A percentile compares a stretch with the other conserved stretches of the same genome.
phyloP scores from a whole-genome alignment of 805 yeast species.

The Wilhelminamyces savonicus region DNA sequence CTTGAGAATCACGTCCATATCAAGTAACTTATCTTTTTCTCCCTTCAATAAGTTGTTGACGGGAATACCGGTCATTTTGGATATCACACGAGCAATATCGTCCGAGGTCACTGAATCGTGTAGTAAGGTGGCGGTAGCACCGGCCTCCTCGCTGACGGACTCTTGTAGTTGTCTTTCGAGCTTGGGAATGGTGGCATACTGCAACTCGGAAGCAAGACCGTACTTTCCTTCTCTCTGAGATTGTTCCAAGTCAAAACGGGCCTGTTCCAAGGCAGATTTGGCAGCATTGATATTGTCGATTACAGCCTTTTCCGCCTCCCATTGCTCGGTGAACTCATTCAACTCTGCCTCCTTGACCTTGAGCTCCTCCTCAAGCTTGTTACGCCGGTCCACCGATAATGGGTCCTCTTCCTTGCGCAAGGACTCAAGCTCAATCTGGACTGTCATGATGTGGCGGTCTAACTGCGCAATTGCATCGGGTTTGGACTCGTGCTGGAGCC shows the following conservation, averaged over 20 bases:
- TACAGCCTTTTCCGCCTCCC: conserved; percentile 79
- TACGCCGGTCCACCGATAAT: conserved; percentile 70
- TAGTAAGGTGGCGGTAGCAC: conserved; percentile 34
- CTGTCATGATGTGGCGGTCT: conserved; percentile 86
- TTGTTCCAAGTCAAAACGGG: conserved; percentile 74
- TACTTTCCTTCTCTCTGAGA: conserved; percentile 82
- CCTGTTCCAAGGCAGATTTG: conserved; percentile 77
- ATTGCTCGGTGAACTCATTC: conserved; percentile 64
- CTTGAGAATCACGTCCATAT: conserved; percentile 77
- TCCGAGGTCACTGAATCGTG: conserved; percentile 94
- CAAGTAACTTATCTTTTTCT: conserved; percentile 83
- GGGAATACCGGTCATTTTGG: conserved; percentile 95
- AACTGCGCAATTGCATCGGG: conserved; percentile 90
- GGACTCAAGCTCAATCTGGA: conserved; percentile 92
- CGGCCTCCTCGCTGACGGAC: conserved; percentile 30
- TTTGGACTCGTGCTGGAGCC: conserved; percentile 93
- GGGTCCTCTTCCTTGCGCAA: conserved; percentile 89
- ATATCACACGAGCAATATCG: conserved; percentile 87
- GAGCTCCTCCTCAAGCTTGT: conserved; percentile 65
- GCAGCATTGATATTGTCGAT: conserved; percentile 75
- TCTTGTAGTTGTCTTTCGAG: conserved; percentile 55
- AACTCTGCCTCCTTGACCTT: conserved; percentile 58
- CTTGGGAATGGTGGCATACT: conserved; percentile 81
- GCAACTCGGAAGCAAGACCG: conserved; percentile 82
- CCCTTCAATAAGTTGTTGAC: conserved; percentile 87